Conservation (phyloP, 2,329 filamentous ascomycete species). For the Curvularia sp. region DNA sequence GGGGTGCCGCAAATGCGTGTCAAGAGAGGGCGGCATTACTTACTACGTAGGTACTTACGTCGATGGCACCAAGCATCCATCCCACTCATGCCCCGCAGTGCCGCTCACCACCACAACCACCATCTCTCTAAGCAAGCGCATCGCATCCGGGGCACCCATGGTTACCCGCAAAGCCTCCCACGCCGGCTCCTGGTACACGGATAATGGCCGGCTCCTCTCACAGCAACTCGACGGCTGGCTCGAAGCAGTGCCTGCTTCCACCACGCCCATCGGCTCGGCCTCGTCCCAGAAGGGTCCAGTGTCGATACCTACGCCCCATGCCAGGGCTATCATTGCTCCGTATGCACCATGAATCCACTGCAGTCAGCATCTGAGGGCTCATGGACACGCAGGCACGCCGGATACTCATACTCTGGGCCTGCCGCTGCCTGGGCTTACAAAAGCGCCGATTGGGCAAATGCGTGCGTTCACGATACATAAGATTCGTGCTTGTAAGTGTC, state of each 20-base stretch:
- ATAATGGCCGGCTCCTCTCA: slow-evolving; percentile 65
- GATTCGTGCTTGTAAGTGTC: neutral
- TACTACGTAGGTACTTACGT: too few relatives aligned
- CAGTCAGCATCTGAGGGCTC: slow-evolving; percentile 27
- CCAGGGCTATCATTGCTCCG: slow-evolving; percentile 91
- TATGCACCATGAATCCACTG: slow-evolving; percentile 59
- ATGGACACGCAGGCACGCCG: slow-evolving; percentile 75
- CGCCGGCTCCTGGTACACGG: slow-evolving; percentile 87
- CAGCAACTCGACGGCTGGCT: slow-evolving; percentile 78
- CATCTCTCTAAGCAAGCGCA: neutral
- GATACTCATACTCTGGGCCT: slow-evolving; percentile 88
- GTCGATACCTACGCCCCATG: slow-evolving; percentile 72
- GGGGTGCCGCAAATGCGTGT: too few relatives aligned
- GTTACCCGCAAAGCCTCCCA: slow-evolving; percentile 69
- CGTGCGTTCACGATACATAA: slow-evolving; percentile 56
- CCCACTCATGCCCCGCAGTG: slow-evolving; percentile 11
- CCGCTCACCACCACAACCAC: slow-evolving; percentile 9
- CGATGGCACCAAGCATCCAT: slow-evolving; percentile 7
- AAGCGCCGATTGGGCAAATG: slow-evolving; percentile 78
- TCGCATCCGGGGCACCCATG: slow-evolving; percentile 28
- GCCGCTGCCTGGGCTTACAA: slow-evolving; percentile 97
- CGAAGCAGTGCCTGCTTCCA: slow-evolving; percentile 69
- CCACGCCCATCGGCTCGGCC: slow-evolving; percentile 66
- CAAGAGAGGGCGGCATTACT: slow-evolving; percentile 1
- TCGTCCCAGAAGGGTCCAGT: slow-evolving; percentile 48